Conservation (phyloP, 306 rosid species). For the Morella rubra region DNA sequence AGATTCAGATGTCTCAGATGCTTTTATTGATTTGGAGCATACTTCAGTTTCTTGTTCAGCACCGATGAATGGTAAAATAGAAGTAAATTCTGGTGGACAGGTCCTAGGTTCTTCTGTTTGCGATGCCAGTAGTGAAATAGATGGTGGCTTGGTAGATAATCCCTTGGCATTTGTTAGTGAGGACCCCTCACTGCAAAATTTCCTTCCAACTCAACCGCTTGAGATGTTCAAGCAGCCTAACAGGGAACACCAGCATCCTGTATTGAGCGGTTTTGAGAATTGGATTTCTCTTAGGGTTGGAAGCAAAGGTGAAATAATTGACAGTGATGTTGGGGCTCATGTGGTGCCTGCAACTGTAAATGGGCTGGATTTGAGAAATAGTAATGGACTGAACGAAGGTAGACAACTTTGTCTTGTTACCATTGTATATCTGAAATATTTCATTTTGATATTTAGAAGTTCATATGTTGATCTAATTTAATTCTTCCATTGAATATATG, state of each 20-base stretch:
- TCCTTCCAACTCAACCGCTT: constrained; percentile 85
- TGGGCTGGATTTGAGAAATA: constrained; percentile 54
- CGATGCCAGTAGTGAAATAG: constrained; percentile 58
- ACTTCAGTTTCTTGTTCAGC: constrained; percentile 60
- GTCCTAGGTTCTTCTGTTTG: constrained; percentile 51
- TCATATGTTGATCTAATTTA: background rate
- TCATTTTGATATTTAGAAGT: background rate
- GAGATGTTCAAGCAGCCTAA: constrained; percentile 64
- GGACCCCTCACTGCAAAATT: constrained; percentile 90
- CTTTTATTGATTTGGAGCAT: constrained; percentile 60
- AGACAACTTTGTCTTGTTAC: constrained; percentile 53
- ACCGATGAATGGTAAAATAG: constrained; percentile 62
- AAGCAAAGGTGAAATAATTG: constrained; percentile 46
- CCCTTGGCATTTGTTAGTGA: constrained; percentile 77
- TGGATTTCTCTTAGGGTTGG: constrained; percentile 98
- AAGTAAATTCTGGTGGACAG: constrained; percentile 57
- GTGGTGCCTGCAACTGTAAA: constrained; percentile 42
- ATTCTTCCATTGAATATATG: background rate
- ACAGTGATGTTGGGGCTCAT: constrained; percentile 42
- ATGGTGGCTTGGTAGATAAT: constrained; percentile 81
- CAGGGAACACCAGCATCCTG: constrained; percentile 63
- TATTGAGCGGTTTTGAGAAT: constrained; percentile 79
- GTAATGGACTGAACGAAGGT: constrained; percentile 48
- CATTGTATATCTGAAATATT: constrained; percentile 33
- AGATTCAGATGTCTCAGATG: constrained; percentile 76